phyloP scores from a whole-genome alignment of 2,329 filamentous ascomycete genomes.

The Botryosphaeria dothidea region DNA sequence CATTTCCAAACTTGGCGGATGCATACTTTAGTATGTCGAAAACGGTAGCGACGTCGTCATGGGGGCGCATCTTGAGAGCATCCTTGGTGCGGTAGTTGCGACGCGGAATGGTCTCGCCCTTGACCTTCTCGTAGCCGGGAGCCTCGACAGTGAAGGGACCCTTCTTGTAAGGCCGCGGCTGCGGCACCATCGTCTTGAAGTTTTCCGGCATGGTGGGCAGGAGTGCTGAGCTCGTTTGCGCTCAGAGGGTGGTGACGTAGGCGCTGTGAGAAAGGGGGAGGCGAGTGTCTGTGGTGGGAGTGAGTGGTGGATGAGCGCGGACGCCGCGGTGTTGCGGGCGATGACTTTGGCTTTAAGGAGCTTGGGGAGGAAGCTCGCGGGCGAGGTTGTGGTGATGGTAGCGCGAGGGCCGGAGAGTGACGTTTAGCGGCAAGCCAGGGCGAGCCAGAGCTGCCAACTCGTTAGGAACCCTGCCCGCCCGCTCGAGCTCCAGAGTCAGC shows the following conservation, averaged over 20 bases:
- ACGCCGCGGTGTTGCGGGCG: not conserved
- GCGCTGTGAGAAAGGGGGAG: not conserved
- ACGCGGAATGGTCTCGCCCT: conserved; percentile 83
- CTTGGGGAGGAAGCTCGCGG: not conserved
- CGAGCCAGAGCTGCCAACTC: conserved; percentile 1
- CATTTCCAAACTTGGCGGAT: conserved; percentile 57
- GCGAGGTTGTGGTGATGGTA: not conserved
- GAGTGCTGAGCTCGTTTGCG: conserved; percentile 8
- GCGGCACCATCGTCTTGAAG: conserved; percentile 50
- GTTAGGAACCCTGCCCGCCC: not conserved
- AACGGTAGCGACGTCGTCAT: conserved; percentile 71
- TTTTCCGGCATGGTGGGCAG: conserved; percentile 37
- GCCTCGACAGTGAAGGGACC: conserved; percentile 75
- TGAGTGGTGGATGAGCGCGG: not conserved
- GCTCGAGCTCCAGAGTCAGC: not conserved
- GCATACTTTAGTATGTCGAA: conserved; percentile 76
- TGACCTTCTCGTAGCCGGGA: conserved; percentile 65
- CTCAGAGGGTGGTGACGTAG: conserved; percentile 6
- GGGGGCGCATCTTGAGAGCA: conserved; percentile 65
- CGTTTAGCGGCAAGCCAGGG: conserved; percentile 3
- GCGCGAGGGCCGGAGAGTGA: not conserved
- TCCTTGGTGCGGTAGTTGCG: conserved; percentile 72
- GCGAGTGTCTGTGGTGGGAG: not conserved
- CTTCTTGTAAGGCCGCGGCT: conserved; percentile 57
- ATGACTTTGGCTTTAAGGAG: not conserved